Evolutionary conservation across 2,329 filamentous ascomycete genomes (phyloP), one percentile per base, ranked within the genome.

Genomic region (Ascochyta rabiei): DNA sequence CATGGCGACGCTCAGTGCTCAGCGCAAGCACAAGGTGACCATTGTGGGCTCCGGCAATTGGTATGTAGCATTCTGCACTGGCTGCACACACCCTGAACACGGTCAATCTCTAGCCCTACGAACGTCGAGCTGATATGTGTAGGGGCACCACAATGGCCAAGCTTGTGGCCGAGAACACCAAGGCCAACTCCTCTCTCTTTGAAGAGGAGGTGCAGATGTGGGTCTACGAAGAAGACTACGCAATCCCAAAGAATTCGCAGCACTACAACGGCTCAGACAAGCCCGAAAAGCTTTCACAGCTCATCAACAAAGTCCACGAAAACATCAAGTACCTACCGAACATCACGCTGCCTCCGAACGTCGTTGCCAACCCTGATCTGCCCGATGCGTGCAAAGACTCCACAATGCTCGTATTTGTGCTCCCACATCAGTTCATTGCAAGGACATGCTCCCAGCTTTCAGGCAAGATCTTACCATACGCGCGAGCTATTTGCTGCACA

Each of bases 71-170:
- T 41, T 21, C 37, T 45, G 40, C 30, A 15, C 15, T 7, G 26
- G 18, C 15, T 30, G 21, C 8, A 15, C 13, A 30, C 28, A 23
- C 15, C 10, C 2, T 42, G 26, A 6, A 4, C 3, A 19, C 31
- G 2, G 19, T 6, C 15, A 8, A 8, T 21, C 12, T n/a, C 23
- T 10, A 21, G 4, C 6, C 37, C 47, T n/a, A 39, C 48, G 43
- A 53, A 43, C 16, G 61, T 49, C 31, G 4, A 28, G 28, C 61
- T 68, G 44, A 68, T 41, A 37, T 26, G 2, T 16, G n/a, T 57
- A 95, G 90, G 93, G 95, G 95, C 68, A 96, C 92, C 57, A 96
- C 95, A 56, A 97, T 99, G 77, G 88, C 93, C 74, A 99, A 99
- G 80, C 96, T 99, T 59, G 85, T 97, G 47, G 93, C 93, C 66